Evolutionary conservation across 129 eudicot species (phyloP).

Genomic region (Escallonia herrerae): DNA sequence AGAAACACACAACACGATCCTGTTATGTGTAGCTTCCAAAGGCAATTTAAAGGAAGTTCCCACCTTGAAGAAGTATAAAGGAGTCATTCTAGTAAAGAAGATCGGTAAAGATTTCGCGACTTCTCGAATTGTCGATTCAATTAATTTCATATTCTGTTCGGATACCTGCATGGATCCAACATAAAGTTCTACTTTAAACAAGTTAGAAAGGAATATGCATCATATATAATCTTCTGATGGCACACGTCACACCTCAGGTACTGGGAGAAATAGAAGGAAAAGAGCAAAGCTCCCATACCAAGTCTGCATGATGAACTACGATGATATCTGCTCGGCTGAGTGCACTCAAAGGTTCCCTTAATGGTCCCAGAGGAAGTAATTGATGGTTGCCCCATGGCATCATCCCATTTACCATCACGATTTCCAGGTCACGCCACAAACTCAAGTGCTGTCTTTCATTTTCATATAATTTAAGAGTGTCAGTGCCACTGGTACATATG

Average conservation of each 20-base stretch:
- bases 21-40: constrained; percentile 24
- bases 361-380: constrained; percentile 81
- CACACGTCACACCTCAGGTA: background rate
- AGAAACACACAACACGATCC: constrained; percentile 60
- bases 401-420: constrained; percentile 85
- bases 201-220: background rate
- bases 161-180: constrained; percentile 37
- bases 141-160: constrained; percentile 26
- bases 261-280: background rate
- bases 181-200: background rate
- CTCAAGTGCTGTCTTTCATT: constrained; percentile 56
- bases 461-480: background rate
- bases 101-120: constrained; percentile 37
- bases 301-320: constrained; percentile 85
- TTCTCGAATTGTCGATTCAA: constrained; percentile 41
- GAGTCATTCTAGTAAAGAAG: constrained; percentile 51
- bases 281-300: constrained; percentile 42
- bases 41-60: constrained; percentile 30
- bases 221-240: background rate
- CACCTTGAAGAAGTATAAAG: constrained; percentile 51
- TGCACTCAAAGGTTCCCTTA: constrained; percentile 80
- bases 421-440: constrained; percentile 63
- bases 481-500: background rate
- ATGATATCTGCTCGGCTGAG: constrained; percentile 59
- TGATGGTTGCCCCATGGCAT: constrained; percentile 73